phyloP scores from a whole-genome alignment of 257 asterid genomes.

The Verbascum thapsus region DNA sequence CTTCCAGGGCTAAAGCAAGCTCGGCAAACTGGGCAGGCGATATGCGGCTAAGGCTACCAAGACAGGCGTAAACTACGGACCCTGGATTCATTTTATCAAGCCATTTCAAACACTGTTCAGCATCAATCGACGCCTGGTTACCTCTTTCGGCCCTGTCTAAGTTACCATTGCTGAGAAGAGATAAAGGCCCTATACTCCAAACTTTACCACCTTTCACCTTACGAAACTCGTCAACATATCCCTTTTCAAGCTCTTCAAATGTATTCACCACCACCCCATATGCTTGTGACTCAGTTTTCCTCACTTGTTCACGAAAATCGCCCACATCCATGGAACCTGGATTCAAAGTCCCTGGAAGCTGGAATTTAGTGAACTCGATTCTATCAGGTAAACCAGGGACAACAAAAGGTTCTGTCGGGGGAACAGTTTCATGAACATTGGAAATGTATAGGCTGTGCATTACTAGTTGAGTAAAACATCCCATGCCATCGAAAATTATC shows the following conservation, averaged over 20 bases:
- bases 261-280: slow-evolving; percentile 35
- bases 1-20: slow-evolving; percentile 35
- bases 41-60: background rate
- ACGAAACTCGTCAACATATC: slow-evolving; percentile 14
- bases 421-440: slow-evolving; percentile 28
- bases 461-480: slow-evolving; percentile 41
- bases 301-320: background rate
- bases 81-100: background rate
- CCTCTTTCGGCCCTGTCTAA: slow-evolving; percentile 37
- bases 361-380: slow-evolving; percentile 38
- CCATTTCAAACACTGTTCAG: slow-evolving; percentile 32
- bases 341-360: slow-evolving; percentile 44
- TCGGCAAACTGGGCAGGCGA: slow-evolving; percentile 26
- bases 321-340: slow-evolving; percentile 31
- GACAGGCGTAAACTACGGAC: background rate
- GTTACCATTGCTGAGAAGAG: slow-evolving; percentile 24
- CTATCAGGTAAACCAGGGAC: slow-evolving; percentile 44
- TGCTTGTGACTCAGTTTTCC: slow-evolving; percentile 19
- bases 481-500: slow-evolving; percentile 52
- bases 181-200: slow-evolving; percentile 36
- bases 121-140: slow-evolving; percentile 27
- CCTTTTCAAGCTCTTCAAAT: slow-evolving; percentile 34
- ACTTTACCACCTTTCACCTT: slow-evolving; percentile 9
- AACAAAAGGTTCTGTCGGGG: slow-evolving; percentile 35
- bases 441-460: slow-evolving; percentile 33